Evolutionary conservation across 495 filamentous ascomycete genomes (phyloP), one percentile per base, ranked within the genome.

Genomic region (Xylaria grammica): DNA sequence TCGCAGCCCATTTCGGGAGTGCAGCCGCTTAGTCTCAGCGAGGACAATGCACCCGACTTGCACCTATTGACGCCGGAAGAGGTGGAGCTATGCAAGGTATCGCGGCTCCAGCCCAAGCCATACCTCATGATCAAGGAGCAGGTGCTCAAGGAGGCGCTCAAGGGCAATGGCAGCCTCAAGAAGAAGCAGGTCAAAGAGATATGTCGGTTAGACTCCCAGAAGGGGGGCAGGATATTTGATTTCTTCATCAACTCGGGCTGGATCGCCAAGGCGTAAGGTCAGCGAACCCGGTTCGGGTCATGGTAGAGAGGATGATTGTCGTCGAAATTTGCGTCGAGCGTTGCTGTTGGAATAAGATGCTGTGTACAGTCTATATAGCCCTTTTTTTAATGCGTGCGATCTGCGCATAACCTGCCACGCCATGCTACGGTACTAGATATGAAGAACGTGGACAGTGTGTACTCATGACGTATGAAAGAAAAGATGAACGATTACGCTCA

Each of bases 111-210:
- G 75, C 96, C 95, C 1, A 98, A 98, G 76, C 91, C 96, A 1
- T 99, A 97, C 72, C 72, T 97, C 36, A 91, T 91, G 67, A 93
- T 99, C 75, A 98, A 98, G 76, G 93, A 97, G 71, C 86, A 89
- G 29, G 76, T 97, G 38, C 75, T 98, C 49, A 91, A 90, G 71
- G 93, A 97, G 72, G 91, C 94, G 0, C 86, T 96, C 79, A 94
- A 93, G 75, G 86, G 88, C 54, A 92, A 93, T 30, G 95, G 95
- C 1, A 86, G 78, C 34, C 67, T 99, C 26, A 98, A 97, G 81
- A 96, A 93, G 85, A 97, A 96, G 72, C 85, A 89, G 64, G 93
- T 91, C 0, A 88, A 87, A 69, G 88, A 85, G 62, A 81, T 86
- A 10, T 82, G 80, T 19, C 73, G 77, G n/a, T 59, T 86, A 5